Percentiles rank a stretch among this genome's conserved stretches.
These are phyloP conservation scores for Hypoxylon fragiforme DNA, from an alignment of 495 filamentous ascomycete genomes.

Conservation along the genomic window DNA sequence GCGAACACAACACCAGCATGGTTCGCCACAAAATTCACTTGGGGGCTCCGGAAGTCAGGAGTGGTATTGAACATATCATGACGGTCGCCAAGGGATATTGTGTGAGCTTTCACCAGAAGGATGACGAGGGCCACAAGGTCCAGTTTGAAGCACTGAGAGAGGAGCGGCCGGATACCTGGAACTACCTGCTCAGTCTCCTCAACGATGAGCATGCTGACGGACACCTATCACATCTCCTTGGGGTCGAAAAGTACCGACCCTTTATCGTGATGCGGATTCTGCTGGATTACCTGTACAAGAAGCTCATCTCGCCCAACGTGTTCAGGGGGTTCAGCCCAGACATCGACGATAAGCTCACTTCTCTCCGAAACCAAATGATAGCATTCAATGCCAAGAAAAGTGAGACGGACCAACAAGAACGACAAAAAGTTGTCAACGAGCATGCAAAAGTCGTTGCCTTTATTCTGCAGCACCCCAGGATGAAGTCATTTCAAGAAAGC, in stretches of 20 bases:
- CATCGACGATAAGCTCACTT: constrained; percentile 6
- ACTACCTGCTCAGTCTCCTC: constrained; percentile 9
- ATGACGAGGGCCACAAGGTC: background rate
- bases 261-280: constrained; percentile 20
- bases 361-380: constrained; percentile 9
- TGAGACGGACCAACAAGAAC: background rate
- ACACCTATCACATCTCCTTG: constrained; percentile 11
- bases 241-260: constrained; percentile 1
- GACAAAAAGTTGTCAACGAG: constrained; percentile 30
- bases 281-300: constrained; percentile 21
- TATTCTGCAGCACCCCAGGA: background rate
- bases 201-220: background rate
- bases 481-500: constrained; percentile 17
- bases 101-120: constrained; percentile 10
- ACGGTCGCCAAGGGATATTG: constrained; percentile 26
- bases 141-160: background rate
- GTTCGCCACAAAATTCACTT: no score
- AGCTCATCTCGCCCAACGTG: constrained; percentile 19
- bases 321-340: constrained; percentile 14
- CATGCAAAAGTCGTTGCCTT: constrained; percentile 27
- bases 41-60: no score
- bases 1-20: no score
- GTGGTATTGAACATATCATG: no score
- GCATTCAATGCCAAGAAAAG: background rate
- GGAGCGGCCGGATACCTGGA: constrained; percentile 16